A percentile compares a stretch with the other conserved stretches of the same genome.
These are phyloP conservation scores for Penicillium fimorum DNA, from an alignment of 495 filamentous ascomycete genomes.

Conservation along the genomic window DNA sequence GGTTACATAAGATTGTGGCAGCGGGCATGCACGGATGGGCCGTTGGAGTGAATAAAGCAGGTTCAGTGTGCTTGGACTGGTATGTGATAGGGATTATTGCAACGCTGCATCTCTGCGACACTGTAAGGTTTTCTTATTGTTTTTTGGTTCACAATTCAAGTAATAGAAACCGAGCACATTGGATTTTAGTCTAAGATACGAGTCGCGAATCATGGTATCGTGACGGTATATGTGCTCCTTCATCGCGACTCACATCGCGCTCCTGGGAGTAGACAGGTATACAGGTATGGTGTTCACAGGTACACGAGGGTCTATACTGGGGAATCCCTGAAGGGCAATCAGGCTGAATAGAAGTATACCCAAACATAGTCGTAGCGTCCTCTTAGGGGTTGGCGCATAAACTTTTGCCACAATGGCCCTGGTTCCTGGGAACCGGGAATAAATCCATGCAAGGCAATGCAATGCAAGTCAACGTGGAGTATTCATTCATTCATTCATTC, in stretches of 20 bases:
- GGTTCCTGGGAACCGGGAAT: constrained; percentile 23
- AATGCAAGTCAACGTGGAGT: constrained; percentile 25
- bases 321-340: constrained; percentile 1
- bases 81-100: constrained; percentile 13
- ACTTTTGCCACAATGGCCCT: constrained; percentile 13
- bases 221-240: background rate
- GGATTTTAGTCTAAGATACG: background rate
- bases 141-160: background rate
- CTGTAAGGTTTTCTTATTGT: constrained; percentile 4
- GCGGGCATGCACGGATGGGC: background rate
- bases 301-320: constrained; percentile 8
- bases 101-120: constrained; percentile 6
- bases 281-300: background rate
- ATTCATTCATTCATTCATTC: too few species aligned
- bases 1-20: constrained; percentile 1
- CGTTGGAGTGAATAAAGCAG: background rate
- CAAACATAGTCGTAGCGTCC: background rate
- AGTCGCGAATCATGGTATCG: constrained; percentile 1
- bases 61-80: constrained; percentile 6
- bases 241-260: constrained; percentile 11
- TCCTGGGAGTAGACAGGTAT: background rate
- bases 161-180: background rate
- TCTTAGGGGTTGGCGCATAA: constrained; percentile 15
- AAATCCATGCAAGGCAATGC: constrained; percentile 27
- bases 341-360: background rate